A percentile compares a stretch with the other conserved stretches of the same genome.
phyloP scores from a whole-genome alignment of 768 basidiomycete species.

The Boletus edulis region DNA sequence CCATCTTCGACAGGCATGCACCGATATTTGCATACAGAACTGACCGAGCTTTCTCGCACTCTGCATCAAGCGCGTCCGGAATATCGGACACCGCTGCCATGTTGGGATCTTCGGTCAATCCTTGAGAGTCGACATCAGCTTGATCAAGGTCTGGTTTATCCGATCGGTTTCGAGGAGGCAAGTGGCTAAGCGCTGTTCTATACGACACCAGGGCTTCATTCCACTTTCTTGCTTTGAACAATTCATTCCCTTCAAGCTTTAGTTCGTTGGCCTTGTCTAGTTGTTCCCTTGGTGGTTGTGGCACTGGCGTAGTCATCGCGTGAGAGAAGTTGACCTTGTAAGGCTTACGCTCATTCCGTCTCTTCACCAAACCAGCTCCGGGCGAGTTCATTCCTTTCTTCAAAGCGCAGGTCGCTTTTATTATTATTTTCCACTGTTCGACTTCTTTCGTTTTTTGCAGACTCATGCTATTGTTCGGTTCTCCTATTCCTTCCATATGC shows the following conservation, averaged over 20 bases:
- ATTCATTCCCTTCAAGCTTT: conserved; percentile 74
- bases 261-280: conserved; percentile 55
- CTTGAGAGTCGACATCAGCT: conserved; percentile 18
- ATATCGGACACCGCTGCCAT: conserved; percentile 7
- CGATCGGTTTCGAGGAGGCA: conserved; percentile 50
- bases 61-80: conserved; percentile 38
- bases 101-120: conserved; percentile 9
- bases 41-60: conserved; percentile 60
- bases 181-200: conserved; percentile 57
- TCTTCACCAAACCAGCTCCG: too few relatives aligned
- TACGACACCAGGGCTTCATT: conserved; percentile 71
- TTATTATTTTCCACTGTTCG: background rate
- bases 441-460: conserved; percentile 8
- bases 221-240: conserved; percentile 67
- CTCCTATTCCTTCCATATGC: conserved; percentile 62
- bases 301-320: background rate
- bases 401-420: conserved; percentile 55
- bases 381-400: too few relatives aligned
- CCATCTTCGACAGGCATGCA: conserved; percentile 80
- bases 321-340: background rate
- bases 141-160: conserved; percentile 17
- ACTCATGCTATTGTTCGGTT: conserved; percentile 40
- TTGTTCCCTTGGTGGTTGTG: conserved; percentile 33
- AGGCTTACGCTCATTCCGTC: too few relatives aligned
- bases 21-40: conserved; percentile 85